These are phyloP conservation scores for Beauveria bassiana DNA, from an alignment of 2,329 filamentous ascomycete genomes.

Conservation along the genomic window DNA sequence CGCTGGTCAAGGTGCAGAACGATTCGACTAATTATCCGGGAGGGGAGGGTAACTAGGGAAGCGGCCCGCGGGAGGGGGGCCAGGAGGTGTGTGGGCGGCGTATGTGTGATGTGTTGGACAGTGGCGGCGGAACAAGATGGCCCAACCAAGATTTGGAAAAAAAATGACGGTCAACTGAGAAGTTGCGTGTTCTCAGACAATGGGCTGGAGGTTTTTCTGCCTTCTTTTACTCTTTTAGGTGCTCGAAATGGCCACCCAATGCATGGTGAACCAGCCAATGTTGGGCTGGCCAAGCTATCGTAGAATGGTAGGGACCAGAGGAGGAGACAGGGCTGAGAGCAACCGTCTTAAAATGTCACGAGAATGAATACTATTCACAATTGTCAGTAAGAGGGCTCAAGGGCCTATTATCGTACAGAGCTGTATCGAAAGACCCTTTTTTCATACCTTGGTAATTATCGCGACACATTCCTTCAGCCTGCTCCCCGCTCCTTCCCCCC, in stretches of 20 bases:
- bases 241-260: neutral
- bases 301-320: neutral
- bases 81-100: neutral
- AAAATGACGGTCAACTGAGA: neutral
- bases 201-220: neutral
- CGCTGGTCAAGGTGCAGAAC: neutral
- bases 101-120: constrained; percentile 1
- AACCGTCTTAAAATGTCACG: neutral
- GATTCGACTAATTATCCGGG: neutral
- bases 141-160: neutral
- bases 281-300: neutral
- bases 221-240: neutral
- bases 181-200: too few species aligned
- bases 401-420: neutral
- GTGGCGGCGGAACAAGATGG: constrained; percentile 3
- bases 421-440: neutral
- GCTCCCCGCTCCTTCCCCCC: neutral
- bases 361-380: neutral
- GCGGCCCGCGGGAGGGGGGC: neutral
- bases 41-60: neutral
- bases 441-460: neutral
- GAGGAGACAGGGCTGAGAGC: neutral
- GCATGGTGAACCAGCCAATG: neutral
- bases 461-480: neutral
- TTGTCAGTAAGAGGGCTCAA: neutral